Evolutionary conservation across 169 alveolate species (phyloP).

Genomic region (Pseudocohnilembus persalinus): DNA sequence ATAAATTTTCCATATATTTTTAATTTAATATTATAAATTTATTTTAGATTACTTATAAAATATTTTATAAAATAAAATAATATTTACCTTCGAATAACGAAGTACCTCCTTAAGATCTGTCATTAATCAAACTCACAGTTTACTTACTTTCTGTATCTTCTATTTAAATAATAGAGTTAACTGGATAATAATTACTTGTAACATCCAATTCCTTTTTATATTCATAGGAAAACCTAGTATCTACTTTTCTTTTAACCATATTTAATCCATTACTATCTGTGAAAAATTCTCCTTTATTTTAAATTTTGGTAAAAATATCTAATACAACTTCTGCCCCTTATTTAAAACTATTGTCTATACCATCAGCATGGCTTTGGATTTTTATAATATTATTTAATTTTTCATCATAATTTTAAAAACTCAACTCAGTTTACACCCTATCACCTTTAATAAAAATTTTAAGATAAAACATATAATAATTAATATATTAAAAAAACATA

Average conservation of each 20-base stretch:
- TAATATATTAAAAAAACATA: too few relatives aligned
- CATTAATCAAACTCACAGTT: conserved; percentile 48
- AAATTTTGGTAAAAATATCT: conserved; percentile 23
- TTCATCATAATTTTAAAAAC: background rate
- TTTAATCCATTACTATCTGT: conserved; percentile 76
- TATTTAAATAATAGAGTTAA: conserved; percentile 44
- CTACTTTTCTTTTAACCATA: conserved; percentile 52
- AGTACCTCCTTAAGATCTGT: conserved; percentile 72
- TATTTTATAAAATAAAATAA: too few relatives aligned
- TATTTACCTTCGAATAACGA: conserved; percentile 53
- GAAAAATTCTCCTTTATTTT: conserved; percentile 48
- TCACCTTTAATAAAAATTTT: background rate
- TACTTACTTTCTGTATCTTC: conserved; percentile 26
- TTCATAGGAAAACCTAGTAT: conserved; percentile 56
- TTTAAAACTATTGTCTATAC: conserved; percentile 18
- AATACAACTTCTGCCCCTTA: conserved; percentile 61
- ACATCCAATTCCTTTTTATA: conserved; percentile 22
- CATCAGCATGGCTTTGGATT: conserved; percentile 16
- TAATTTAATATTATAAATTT: too few relatives aligned
- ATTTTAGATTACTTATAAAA: too few relatives aligned
- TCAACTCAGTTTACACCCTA: background rate
- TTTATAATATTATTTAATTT: conserved; percentile 15
- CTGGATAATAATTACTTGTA: conserved; percentile 70
- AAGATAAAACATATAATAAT: conserved; percentile 9
- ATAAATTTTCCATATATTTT: too few relatives aligned